These are phyloP conservation scores for Candida yuanshanica DNA, from an alignment of 805 yeast genomes.

Conservation along the genomic window DNA sequence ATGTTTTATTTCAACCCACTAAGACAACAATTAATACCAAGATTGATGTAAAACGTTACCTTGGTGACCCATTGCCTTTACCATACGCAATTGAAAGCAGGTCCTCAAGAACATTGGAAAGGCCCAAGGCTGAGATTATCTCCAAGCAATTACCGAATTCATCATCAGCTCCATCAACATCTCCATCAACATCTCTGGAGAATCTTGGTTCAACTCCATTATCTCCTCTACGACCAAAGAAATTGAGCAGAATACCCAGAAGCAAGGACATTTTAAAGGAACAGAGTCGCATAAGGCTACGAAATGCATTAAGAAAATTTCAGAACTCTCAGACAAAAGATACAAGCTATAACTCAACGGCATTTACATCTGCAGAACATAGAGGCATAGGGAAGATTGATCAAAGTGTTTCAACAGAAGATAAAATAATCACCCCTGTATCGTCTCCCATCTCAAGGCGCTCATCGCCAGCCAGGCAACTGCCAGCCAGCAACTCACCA, in stretches of 20 bases:
- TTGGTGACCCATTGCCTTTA: conserved; percentile 36
- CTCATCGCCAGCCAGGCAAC: neutral
- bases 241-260: neutral
- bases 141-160: too few species aligned
- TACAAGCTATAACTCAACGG: neutral
- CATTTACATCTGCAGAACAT: neutral
- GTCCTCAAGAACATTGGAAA: neutral
- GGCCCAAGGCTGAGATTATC: neutral
- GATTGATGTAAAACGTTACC: conserved; percentile 5
- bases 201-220: too few species aligned
- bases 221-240: neutral
- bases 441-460: neutral
- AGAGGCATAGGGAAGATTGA: neutral
- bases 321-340: neutral
- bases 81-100: conserved; percentile 23
- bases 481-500: neutral
- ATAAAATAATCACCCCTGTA: neutral
- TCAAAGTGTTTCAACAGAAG: conserved; percentile 3
- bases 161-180: too few species aligned
- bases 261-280: neutral
- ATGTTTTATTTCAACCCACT: too few species aligned
- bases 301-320: neutral
- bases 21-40: too few species aligned
- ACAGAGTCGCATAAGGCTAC: neutral
- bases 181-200: too few species aligned